Percentiles rank a stretch among this genome's conserved stretches.
These are phyloP conservation scores for Stentor coeruleus DNA, from an alignment of 73 alveolate genomes.

Conservation along the genomic window DNA sequence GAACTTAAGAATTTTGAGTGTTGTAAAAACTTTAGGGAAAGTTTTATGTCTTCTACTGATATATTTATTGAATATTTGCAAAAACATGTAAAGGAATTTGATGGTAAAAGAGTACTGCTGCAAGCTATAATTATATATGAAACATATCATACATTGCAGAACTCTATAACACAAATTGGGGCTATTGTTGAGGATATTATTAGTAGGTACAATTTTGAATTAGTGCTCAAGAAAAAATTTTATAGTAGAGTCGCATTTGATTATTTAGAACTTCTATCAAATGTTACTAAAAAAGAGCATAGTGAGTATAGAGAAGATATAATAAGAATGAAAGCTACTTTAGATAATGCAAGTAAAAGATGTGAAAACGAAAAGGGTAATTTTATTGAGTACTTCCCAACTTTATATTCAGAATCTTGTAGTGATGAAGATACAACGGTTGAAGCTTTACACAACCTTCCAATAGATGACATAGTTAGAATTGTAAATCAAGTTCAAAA, in stretches of 20 bases:
- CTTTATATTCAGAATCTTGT: neutral
- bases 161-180: conserved; percentile 1
- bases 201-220: neutral
- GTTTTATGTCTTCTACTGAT: neutral
- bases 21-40: neutral
- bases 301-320: neutral
- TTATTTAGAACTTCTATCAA: neutral
- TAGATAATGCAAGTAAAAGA: no score
- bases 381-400: neutral
- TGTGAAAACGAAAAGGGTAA: neutral
- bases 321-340: neutral
- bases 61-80: neutral
- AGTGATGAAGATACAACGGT: conserved; percentile 9
- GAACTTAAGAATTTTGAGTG: neutral
- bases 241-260: neutral
- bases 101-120: neutral
- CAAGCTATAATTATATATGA: neutral
- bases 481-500: neutral
- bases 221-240: neutral
- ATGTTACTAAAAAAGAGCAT: neutral
- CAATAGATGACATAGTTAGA: neutral
- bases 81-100: neutral
- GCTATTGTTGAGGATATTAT: neutral
- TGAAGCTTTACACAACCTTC: conserved; percentile 4
- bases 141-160: conserved; percentile 19